phyloP scores from a whole-genome alignment of 208 protist species.

The Angomonas desouzai region DNA sequence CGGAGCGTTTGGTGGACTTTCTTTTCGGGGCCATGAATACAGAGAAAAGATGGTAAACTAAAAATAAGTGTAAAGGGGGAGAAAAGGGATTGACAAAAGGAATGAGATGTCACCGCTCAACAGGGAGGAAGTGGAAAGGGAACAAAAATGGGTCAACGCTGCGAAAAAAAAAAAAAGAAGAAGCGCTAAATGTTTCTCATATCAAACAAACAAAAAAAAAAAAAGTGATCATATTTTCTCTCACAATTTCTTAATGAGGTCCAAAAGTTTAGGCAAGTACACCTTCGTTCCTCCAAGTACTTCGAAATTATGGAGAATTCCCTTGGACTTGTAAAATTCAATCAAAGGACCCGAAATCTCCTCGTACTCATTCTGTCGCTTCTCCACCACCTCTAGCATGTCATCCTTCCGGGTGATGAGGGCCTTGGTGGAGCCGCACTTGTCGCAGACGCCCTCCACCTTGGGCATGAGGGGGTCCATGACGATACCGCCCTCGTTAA shows the following conservation, averaged over 20 bases:
- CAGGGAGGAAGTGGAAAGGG: background rate
- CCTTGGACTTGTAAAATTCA: constrained; percentile 55
- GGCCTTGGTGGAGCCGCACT: constrained; percentile 55
- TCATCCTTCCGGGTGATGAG: constrained; percentile 71
- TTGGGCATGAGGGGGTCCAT: constrained; percentile 80
- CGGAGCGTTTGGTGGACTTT: constrained; percentile 11
- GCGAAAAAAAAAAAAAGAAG: background rate
- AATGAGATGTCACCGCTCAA: no score
- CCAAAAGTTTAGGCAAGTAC: constrained; percentile 67
- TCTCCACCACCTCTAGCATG: constrained; percentile 43
- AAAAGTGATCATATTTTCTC: background rate
- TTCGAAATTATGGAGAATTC: constrained; percentile 54
- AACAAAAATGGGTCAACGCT: background rate
- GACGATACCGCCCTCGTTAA: constrained; percentile 64
- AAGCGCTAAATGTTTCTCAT: background rate
- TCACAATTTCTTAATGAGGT: constrained; percentile 35
- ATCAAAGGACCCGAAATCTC: constrained; percentile 49
- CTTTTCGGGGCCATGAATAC: constrained; percentile 22
- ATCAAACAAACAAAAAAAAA: constrained; percentile 5
- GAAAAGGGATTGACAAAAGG: no score
- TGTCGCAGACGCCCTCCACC: constrained; percentile 73
- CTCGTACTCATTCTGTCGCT: constrained; percentile 60
- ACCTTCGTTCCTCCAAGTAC: constrained; percentile 62
- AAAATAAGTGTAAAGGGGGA: background rate
- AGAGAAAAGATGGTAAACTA: background rate